Base-by-base conservation (phyloP, 192 early-diverging fungal genomes). In the Mortierella claussenii region DNA sequence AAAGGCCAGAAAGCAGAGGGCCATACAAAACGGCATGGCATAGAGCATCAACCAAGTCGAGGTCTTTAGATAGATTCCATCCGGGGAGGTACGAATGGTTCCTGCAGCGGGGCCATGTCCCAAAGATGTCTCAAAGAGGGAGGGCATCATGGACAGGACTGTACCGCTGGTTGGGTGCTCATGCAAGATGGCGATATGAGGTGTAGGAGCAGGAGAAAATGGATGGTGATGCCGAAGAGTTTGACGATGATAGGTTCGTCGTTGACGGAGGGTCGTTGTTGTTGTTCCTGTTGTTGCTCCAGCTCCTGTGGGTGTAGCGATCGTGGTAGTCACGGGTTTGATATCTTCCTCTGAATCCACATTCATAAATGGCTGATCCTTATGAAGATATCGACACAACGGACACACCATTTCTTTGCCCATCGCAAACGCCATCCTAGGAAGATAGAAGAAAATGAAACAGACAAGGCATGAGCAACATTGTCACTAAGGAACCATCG, bases 381-480 rank as follows among this genome's bases (percentile, higher is more conserved):
- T 67, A 53, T 76, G 73, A 1, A 76, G 44, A 33, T 67, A 76
- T 27, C 73, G 73, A 48, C 73, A 76, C 0, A 76, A 46, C 15
- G 73, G 73, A 57, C 73, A 76, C 18, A 76, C 32, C 73, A 76
- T 76, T 23, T 76, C 73, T 24, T 67, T 76, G 7, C 73, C 65
- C 57, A 76, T 61, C 13, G 63, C 56, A 55, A 76, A 76, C 2
- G 73, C 73, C 73, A 76, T 76, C 20, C 73, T 73, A 58, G 55
- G 9, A 20, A 28, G 33, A 5, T 3, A 24, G 13, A 24, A 24
- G 7, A 30, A 21, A 4, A 2, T n/a, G n/a, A n/a, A n/a, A n/a
- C n/a, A n/a, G n/a, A n/a, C n/a, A n/a, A n/a, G n/a, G n/a, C n/a
- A n/a, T n/a, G n/a, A n/a, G n/a, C n/a, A n/a, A n/a, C n/a, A n/a